These are phyloP conservation scores for Podospora anserina DNA, from an alignment of 495 filamentous ascomycete species.

Conservation along the genomic window DNA sequence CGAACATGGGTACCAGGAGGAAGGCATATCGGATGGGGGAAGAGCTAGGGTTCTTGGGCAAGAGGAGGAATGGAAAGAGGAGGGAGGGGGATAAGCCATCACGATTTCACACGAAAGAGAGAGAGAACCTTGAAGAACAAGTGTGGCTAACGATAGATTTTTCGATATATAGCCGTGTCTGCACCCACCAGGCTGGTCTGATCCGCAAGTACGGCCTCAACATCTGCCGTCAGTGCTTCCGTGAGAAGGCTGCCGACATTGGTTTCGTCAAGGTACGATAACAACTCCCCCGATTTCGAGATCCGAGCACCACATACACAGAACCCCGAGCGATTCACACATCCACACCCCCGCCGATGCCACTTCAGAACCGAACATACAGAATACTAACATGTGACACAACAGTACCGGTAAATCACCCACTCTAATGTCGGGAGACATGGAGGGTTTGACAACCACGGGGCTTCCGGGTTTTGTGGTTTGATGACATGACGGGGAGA, in stretches of 20 bases:
- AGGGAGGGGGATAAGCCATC: background rate
- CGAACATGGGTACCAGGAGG: conserved; percentile 10
- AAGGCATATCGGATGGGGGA: background rate
- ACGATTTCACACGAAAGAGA: background rate
- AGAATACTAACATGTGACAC: conserved; percentile 13
- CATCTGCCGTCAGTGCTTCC: conserved; percentile 99
- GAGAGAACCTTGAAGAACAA: conserved; percentile 19
- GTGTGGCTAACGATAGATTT: conserved; percentile 22
- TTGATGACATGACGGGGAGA: conserved; percentile 5
- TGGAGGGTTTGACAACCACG: background rate
- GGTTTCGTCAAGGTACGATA: conserved; percentile 90
- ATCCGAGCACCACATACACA: conserved; percentile 1
- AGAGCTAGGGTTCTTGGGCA: background rate
- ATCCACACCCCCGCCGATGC: background rate
- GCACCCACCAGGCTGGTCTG: conserved; percentile 89
- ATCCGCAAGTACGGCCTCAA: conserved; percentile 99
- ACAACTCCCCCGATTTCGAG: conserved; percentile 2
- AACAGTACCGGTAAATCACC: conserved; percentile 33
- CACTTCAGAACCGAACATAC: background rate
- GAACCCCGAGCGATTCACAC: background rate
- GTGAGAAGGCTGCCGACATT: conserved; percentile 93
- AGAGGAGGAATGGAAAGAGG: background rate
- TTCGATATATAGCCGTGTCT: conserved; percentile 71
- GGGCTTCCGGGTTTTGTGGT: background rate
- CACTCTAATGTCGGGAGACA: conserved; percentile 1